These are phyloP conservation scores for Cercospora citrullina DNA, from an alignment of 2,329 filamentous ascomycete genomes.

Conservation along the genomic window DNA sequence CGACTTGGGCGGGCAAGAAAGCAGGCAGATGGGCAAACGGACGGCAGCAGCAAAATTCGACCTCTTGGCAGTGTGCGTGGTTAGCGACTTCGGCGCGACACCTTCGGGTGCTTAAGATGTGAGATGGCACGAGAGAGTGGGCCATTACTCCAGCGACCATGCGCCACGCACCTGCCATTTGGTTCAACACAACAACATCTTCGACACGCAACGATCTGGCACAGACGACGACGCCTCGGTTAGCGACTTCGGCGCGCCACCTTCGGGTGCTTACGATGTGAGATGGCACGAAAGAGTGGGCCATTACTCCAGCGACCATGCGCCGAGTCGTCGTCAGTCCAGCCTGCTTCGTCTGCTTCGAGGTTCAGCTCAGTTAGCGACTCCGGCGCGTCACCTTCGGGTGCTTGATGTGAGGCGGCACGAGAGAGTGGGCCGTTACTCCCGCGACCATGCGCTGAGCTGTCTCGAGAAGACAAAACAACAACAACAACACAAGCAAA, in stretches of 20 bases:
- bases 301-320: slow-evolving; percentile 6
- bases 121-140: slow-evolving; percentile 7
- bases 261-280: slow-evolving; percentile 8
- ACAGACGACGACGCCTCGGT: not conserved
- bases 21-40: not conserved
- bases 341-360: not conserved
- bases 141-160: slow-evolving; percentile 7
- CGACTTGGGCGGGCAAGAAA: not conserved
- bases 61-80: slow-evolving; percentile 5
- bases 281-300: slow-evolving; percentile 5
- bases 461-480: not conserved
- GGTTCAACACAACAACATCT: not conserved
- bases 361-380: slow-evolving; percentile 1
- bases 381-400: not conserved
- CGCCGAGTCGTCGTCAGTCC: not conserved
- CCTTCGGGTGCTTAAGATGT: slow-evolving; percentile 9
- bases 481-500: not conserved
- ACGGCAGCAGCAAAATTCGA: not conserved
- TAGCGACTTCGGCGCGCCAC: not conserved
- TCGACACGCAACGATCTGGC: not conserved
- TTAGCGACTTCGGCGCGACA: slow-evolving; percentile 9
- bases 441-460: slow-evolving; percentile 6
- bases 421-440: slow-evolving; percentile 5
- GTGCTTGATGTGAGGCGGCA: slow-evolving; percentile 7
- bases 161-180: not conserved